Conservation (phyloP, 1,284 basidiomycete species). For the Exobasidium cylindrosporum region DNA sequence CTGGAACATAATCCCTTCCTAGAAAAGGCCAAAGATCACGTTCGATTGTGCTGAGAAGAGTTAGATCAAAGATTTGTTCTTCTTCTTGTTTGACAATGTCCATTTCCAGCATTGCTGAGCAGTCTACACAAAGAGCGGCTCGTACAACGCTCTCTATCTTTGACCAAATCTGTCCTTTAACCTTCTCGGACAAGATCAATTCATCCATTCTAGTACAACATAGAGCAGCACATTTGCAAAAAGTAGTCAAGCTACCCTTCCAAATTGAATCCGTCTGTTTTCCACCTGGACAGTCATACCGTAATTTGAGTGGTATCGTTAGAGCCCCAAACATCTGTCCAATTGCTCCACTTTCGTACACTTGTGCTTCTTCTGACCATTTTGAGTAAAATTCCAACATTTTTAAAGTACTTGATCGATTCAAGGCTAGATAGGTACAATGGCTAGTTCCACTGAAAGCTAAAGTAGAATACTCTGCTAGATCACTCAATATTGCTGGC, state of each 20-base stretch:
- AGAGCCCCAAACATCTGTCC: conserved; percentile 69
- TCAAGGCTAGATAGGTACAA: conserved; percentile 67
- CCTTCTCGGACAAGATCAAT: background rate
- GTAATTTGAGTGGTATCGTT: conserved; percentile 79
- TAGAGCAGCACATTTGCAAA: background rate
- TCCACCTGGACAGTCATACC: conserved; percentile 80
- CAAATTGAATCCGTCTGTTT: background rate
- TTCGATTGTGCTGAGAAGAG: background rate
- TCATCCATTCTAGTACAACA: background rate
- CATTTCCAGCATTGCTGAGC: background rate
- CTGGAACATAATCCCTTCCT: background rate
- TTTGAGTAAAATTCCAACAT: conserved; percentile 67
- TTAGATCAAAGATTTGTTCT: conserved; percentile 7
- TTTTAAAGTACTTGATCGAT: conserved; percentile 42
- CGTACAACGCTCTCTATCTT: background rate
- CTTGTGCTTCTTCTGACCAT: conserved; percentile 64
- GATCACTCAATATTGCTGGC: conserved; percentile 73
- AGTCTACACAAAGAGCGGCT: background rate
- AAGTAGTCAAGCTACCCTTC: background rate
- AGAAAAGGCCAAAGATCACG: background rate
- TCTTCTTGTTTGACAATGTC: background rate
- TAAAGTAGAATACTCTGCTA: conserved; percentile 79
- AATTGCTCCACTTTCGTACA: conserved; percentile 78
- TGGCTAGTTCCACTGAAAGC: conserved; percentile 68
- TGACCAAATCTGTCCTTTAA: background rate